phyloP scores from a whole-genome alignment of 108 stramenopile genomes.

The Cylindrotheca closterium region DNA sequence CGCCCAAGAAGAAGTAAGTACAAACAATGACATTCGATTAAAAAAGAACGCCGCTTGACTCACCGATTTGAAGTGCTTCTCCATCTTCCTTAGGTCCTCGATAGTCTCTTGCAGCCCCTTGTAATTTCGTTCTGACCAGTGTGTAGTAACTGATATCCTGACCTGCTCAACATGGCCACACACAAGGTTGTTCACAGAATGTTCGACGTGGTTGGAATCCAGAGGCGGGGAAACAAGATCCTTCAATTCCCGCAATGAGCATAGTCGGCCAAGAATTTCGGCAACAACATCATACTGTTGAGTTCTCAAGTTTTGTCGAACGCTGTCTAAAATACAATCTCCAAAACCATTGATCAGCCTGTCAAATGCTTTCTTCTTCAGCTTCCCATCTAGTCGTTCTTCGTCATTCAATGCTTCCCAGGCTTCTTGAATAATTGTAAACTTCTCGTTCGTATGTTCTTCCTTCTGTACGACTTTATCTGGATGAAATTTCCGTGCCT shows the following conservation, averaged over 20 bases:
- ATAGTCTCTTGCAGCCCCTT: conserved; percentile 50
- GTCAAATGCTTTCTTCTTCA: conserved; percentile 38
- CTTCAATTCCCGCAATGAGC: conserved; percentile 29
- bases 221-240: conserved; percentile 49
- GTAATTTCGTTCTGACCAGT: conserved; percentile 54
- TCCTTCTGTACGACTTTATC: conserved; percentile 18
- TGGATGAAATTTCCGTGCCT: conserved; percentile 33
- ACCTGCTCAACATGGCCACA: conserved; percentile 41
- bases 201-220: conserved; percentile 17
- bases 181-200: conserved; percentile 29
- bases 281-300: conserved; percentile 48
- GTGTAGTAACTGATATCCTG: conserved; percentile 39
- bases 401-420: conserved; percentile 26
- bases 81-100: conserved; percentile 48
- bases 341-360: conserved; percentile 25
- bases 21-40: too few species aligned
- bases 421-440: conserved; percentile 44
- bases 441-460: conserved; percentile 16
- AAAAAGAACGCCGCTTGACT: not conserved
- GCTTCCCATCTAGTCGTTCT: not conserved
- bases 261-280: conserved; percentile 31
- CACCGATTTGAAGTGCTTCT: conserved; percentile 41
- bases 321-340: conserved; percentile 15
- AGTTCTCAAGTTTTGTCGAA: conserved; percentile 30
- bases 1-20: not conserved